Conservation (phyloP, 352 stramenopile species). For the Globisporangium apiculatum region DNA sequence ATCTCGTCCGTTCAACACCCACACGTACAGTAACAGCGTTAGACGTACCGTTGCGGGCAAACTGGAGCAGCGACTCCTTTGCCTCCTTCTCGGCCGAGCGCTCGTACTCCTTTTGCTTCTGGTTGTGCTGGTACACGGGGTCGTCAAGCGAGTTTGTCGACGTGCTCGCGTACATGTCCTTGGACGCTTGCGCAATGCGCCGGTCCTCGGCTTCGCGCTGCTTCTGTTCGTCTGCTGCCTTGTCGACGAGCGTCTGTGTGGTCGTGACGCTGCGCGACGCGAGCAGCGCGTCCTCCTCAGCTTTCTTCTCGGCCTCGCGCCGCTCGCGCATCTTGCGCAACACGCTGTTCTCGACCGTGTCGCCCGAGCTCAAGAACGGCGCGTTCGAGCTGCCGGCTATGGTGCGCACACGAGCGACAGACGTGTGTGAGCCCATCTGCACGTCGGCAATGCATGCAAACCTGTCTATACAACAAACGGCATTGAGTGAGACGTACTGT, state of each 20-base stretch:
- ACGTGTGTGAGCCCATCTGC: too few relatives aligned
- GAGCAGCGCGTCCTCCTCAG: constrained; percentile 29
- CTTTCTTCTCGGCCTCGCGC: constrained; percentile 30
- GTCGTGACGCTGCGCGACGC: constrained; percentile 24
- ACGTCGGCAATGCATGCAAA: too few relatives aligned
- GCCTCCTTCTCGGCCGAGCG: constrained; percentile 15
- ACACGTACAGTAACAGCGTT: too few relatives aligned
- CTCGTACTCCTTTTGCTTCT: constrained; percentile 43
- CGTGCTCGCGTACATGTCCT: constrained; percentile 29
- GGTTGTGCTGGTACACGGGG: constrained; percentile 38
- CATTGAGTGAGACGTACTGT: background rate
- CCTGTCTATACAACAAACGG: too few relatives aligned
- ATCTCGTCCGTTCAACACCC: too few relatives aligned
- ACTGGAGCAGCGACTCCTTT: constrained; percentile 21
- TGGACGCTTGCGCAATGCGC: constrained; percentile 24
- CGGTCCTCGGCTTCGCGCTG: constrained; percentile 31
- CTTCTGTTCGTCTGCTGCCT: constrained; percentile 37
- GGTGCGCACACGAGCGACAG: too few relatives aligned
- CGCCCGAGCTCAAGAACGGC: background rate
- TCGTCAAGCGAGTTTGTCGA: constrained; percentile 33
- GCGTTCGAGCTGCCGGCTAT: background rate
- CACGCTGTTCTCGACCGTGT: constrained; percentile 20
- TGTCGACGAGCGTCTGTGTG: constrained; percentile 42
- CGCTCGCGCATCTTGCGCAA: constrained; percentile 30
- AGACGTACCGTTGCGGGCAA: constrained; percentile 9